Percentiles rank a stretch among this genome's conserved stretches.
These are phyloP conservation scores for Microsporum audouinii DNA, from an alignment of 2,329 filamentous ascomycete genomes.

Conservation along the genomic window DNA sequence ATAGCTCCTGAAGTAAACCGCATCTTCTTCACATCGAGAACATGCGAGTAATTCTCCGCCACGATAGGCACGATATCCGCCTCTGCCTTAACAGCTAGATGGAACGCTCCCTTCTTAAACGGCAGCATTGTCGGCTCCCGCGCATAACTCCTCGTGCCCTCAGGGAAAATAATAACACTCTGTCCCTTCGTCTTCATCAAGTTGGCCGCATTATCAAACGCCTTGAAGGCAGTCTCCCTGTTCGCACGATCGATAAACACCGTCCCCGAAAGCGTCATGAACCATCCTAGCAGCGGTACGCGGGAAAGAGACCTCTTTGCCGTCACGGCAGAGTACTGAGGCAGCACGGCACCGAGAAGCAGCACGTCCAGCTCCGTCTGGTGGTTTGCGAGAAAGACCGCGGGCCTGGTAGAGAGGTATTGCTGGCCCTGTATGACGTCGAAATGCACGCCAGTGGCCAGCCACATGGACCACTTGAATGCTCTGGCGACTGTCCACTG, in stretches of 20 bases:
- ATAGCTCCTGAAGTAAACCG: conserved; percentile 59
- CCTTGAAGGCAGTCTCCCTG: conserved; percentile 65
- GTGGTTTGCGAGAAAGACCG: conserved; percentile 88
- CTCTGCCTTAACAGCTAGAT: conserved; percentile 84
- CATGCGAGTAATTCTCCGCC: conserved; percentile 65
- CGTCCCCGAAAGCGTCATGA: conserved; percentile 75
- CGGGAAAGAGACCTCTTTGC: conserved; percentile 75
- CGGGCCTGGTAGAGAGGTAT: conserved; percentile 59
- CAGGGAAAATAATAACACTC: conserved; percentile 47
- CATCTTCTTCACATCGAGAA: conserved; percentile 53
- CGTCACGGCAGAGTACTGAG: conserved; percentile 81
- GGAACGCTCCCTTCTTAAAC: conserved; percentile 99
- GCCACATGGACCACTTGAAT: conserved; percentile 70
- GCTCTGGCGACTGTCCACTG: conserved; percentile 74
- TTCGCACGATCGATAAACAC: conserved; percentile 94
- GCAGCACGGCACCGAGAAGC: conserved; percentile 81
- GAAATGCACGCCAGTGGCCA: conserved; percentile 67
- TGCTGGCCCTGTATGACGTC: conserved; percentile 55
- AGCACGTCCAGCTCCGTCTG: conserved; percentile 93
- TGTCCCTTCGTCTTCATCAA: conserved; percentile 64
- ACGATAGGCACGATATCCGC: conserved; percentile 86
- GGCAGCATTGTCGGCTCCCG: conserved; percentile 69
- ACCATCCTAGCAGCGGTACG: conserved; percentile 83
- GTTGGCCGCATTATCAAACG: conserved; percentile 70
- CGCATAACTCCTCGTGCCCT: conserved; percentile 85